Conservation (phyloP, 225 moss, liverwort and hornwort species). For the Sphagnum contortum region DNA sequence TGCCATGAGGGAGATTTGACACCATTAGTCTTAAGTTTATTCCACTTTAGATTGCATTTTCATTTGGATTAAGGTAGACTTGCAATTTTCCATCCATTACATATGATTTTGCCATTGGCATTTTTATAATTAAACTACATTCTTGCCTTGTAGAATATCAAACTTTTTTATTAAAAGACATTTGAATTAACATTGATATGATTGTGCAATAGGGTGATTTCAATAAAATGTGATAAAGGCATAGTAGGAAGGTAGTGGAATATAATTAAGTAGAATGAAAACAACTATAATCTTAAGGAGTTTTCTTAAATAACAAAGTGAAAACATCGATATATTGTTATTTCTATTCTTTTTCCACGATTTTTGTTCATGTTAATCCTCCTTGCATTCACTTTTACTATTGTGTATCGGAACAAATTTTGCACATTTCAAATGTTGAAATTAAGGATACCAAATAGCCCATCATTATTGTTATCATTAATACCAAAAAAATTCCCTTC, state of each 20-base stretch:
- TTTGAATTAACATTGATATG: too few species aligned
- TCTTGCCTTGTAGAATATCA: too few species aligned
- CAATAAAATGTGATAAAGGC: slow-evolving; percentile 60
- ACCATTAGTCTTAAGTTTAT: slow-evolving; percentile 75
- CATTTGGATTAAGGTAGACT: too few species aligned
- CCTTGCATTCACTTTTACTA: too few species aligned
- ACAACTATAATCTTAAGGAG: slow-evolving; percentile 80
- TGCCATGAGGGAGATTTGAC: slow-evolving; percentile 92
- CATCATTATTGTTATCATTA: slow-evolving; percentile 82
- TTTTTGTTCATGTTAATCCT: too few species aligned
- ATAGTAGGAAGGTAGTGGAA: slow-evolving; percentile 84
- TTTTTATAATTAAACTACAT: too few species aligned
- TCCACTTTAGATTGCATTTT: not conserved
- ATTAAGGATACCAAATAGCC: slow-evolving; percentile 94
- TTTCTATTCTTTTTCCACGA: too few species aligned
- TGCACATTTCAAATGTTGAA: slow-evolving; percentile 90
- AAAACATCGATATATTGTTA: too few species aligned
- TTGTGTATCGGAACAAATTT: slow-evolving; percentile 39
- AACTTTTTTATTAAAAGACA: too few species aligned
- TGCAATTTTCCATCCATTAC: too few species aligned
- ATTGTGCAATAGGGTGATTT: slow-evolving; percentile 55
- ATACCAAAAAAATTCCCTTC: slow-evolving; percentile 3
- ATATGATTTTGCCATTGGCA: too few species aligned
- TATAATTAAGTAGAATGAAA: slow-evolving; percentile 87
- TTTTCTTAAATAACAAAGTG: slow-evolving; percentile 91